Conservation (phyloP, 2,329 filamentous ascomycete species). For the Zymoseptoria crescenta region DNA sequence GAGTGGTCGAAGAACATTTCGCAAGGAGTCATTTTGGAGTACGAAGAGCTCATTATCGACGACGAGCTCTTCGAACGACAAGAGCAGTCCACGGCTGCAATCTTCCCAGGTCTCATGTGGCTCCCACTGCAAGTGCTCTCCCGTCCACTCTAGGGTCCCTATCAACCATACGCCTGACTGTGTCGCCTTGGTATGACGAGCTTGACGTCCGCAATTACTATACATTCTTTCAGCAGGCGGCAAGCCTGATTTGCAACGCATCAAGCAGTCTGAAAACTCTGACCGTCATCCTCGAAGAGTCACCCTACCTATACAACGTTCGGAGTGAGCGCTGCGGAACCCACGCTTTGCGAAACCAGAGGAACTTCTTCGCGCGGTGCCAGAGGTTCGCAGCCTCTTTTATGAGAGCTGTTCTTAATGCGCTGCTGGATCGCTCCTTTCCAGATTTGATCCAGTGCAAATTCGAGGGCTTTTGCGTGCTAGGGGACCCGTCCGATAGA, state of each 20-base stretch:
- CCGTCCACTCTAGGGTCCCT: slow-evolving; percentile 3
- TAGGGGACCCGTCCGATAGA: not conserved
- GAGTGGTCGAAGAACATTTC: not conserved
- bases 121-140: slow-evolving; percentile 6
- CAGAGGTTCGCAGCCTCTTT: slow-evolving; percentile 3
- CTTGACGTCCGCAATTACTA: slow-evolving; percentile 7
- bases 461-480: slow-evolving; percentile 6
- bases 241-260: not conserved
- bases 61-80: slow-evolving; percentile 5
- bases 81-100: slow-evolving; percentile 3
- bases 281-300: slow-evolving; percentile 87
- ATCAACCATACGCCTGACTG: slow-evolving; percentile 3
- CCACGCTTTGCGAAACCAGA: not conserved
- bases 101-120: slow-evolving; percentile 11
- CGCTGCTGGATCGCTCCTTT: slow-evolving; percentile 1
- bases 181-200: not conserved
- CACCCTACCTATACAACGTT: not conserved
- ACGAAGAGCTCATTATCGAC: slow-evolving; percentile 1
- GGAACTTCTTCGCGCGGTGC: not conserved
- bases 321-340: not conserved
- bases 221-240: slow-evolving; percentile 2
- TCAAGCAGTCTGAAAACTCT: slow-evolving; percentile 62
- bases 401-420: slow-evolving; percentile 1
- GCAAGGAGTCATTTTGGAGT: not conserved
- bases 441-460: slow-evolving; percentile 1